Percentiles rank a stretch among this genome's conserved stretches.
Conservation (phyloP, 2,329 filamentous ascomycete species). For the Fusarium neocosmosporiellum region DNA sequence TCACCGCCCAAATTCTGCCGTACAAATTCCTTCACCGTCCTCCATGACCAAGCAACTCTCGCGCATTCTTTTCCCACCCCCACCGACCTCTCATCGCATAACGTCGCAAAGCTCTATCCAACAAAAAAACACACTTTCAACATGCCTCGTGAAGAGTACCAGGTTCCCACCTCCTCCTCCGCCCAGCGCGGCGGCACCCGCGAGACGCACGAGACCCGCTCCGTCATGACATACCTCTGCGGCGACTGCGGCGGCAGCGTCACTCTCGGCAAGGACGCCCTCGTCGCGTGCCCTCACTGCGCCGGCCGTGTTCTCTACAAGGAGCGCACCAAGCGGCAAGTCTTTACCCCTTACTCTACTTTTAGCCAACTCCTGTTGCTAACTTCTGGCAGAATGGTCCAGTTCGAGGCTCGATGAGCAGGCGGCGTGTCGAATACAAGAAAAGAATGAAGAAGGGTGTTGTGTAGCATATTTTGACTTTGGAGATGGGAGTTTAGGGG, state of each 20-base stretch:
- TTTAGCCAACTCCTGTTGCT: background rate
- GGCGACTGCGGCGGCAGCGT: constrained; percentile 58
- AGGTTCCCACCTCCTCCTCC: constrained; percentile 70
- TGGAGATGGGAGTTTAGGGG: constrained; percentile 40
- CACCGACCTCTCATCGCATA: constrained; percentile 2
- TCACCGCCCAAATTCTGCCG: constrained; percentile 44
- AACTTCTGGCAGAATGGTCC: constrained; percentile 80
- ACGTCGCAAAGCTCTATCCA: too few species aligned
- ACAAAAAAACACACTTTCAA: constrained; percentile 9
- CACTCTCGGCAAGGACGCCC: constrained; percentile 58
- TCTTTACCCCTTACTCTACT: constrained; percentile 23
- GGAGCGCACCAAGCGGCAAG: constrained; percentile 95
- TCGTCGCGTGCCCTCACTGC: constrained; percentile 68
- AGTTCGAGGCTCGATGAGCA: constrained; percentile 88
- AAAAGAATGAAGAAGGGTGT: constrained; percentile 12
- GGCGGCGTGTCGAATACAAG: constrained; percentile 4
- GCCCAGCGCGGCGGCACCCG: constrained; percentile 57
- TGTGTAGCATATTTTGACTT: constrained; percentile 36
- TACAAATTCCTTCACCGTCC: constrained; percentile 40
- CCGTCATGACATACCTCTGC: constrained; percentile 55
- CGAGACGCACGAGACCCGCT: constrained; percentile 52
- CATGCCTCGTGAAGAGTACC: constrained; percentile 82
- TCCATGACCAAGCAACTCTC: constrained; percentile 35
- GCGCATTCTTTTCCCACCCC: constrained; percentile 29
- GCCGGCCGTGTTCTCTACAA: constrained; percentile 97